Conservation (phyloP, 192 early-diverging fungal genomes). For the Gigaspora rosea region DNA sequence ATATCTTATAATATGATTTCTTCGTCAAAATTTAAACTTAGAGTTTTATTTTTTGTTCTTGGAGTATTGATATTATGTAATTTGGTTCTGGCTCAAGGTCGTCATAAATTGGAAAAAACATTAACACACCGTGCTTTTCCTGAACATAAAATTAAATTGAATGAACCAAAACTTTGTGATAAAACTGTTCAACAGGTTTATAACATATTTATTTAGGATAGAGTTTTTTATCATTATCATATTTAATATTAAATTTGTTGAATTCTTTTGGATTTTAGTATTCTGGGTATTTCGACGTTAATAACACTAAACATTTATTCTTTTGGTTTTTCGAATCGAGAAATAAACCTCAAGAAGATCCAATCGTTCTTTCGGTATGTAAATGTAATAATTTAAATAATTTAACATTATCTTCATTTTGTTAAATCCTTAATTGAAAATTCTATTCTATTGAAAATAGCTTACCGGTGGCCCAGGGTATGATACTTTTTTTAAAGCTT, state of each 20-base stretch:
- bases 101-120: constrained; percentile 30
- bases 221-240: too few species aligned
- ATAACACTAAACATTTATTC: constrained; percentile 81
- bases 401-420: background rate
- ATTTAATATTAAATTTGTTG: background rate
- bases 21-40: too few species aligned
- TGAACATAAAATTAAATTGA: constrained; percentile 72
- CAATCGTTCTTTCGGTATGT: constrained; percentile 64
- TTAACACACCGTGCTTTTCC: constrained; percentile 66
- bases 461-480: constrained; percentile 82
- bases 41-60: too few species aligned
- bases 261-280: constrained; percentile 48
- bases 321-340: constrained; percentile 98
- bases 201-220: too few species aligned
- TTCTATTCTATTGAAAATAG: constrained; percentile 10
- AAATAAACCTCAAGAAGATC: constrained; percentile 70
- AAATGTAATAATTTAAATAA: background rate
- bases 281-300: constrained; percentile 74
- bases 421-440: background rate
- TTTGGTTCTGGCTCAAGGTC: too few species aligned
- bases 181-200: constrained; percentile 80
- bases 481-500: background rate
- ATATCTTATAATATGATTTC: too few species aligned
- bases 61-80: too few species aligned
- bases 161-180: constrained; percentile 83